These are phyloP conservation scores for Ustilago shanxiensis DNA, from an alignment of 1,284 basidiomycete genomes.

Conservation along the genomic window DNA sequence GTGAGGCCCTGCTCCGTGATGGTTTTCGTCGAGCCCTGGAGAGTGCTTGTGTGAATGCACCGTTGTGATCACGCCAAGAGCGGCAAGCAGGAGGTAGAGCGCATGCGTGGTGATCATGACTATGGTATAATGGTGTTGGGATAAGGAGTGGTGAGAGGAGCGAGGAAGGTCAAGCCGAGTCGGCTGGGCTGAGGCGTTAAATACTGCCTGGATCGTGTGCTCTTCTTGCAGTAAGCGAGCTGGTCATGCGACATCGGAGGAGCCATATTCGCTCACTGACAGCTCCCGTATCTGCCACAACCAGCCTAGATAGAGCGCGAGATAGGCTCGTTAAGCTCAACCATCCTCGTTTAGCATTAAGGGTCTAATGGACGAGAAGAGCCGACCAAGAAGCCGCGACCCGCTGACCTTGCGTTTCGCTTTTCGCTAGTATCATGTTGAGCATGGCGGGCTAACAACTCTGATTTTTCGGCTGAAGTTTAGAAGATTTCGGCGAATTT, in stretches of 20 bases:
- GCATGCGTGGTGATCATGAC: slow-evolving; percentile 21
- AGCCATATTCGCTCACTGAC: slow-evolving; percentile 7
- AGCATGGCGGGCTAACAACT: too few relatives aligned
- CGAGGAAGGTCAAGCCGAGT: background rate
- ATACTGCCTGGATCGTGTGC: too few relatives aligned
- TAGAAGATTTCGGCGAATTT: slow-evolving; percentile 35
- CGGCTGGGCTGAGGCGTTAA: background rate
- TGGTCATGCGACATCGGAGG: slow-evolving; percentile 5
- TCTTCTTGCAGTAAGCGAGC: too few relatives aligned
- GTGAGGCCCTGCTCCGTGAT: slow-evolving; percentile 46
- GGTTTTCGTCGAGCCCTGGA: slow-evolving; percentile 41
- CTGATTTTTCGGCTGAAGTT: too few relatives aligned
- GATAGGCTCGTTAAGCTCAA: slow-evolving; percentile 12
- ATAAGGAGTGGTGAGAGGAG: background rate
- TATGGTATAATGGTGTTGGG: background rate
- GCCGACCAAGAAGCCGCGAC: slow-evolving; percentile 29
- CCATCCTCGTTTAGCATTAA: slow-evolving; percentile 21
- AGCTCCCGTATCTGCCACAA: too few relatives aligned
- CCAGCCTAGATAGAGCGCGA: background rate
- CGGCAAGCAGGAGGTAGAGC: slow-evolving; percentile 6
- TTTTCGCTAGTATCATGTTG: too few relatives aligned
- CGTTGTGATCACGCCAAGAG: slow-evolving; percentile 6
- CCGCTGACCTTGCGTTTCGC: slow-evolving; percentile 18
- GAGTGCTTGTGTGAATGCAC: slow-evolving; percentile 29
- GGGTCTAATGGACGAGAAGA: background rate